These are phyloP conservation scores for Ustilaginoidea virens DNA, from an alignment of 2,329 filamentous ascomycete genomes.

Conservation along the genomic window DNA sequence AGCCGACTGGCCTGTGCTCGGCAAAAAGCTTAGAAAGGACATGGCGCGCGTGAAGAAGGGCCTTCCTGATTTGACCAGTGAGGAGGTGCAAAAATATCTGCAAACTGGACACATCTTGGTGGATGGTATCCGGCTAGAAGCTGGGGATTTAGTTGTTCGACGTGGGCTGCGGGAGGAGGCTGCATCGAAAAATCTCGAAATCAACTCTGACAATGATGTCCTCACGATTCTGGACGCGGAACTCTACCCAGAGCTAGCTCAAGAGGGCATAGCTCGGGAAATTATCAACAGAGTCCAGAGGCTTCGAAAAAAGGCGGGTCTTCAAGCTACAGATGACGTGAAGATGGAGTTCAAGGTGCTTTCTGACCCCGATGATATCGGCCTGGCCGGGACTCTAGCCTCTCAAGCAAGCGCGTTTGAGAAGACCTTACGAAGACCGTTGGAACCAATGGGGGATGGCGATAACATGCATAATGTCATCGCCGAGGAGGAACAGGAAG, in stretches of 20 bases:
- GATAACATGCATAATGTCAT: slow-evolving; percentile 33
- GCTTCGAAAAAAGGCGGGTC: slow-evolving; percentile 81
- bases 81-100: slow-evolving; percentile 69
- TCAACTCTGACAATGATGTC: slow-evolving; percentile 78
- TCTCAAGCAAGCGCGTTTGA: slow-evolving; percentile 54
- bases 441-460: slow-evolving; percentile 34
- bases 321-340: slow-evolving; percentile 85
- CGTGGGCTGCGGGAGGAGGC: slow-evolving; percentile 62
- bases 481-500: slow-evolving; percentile 69
- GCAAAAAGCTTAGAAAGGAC: slow-evolving; percentile 96
- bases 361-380: slow-evolving; percentile 62
- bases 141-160: slow-evolving; percentile 66
- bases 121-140: slow-evolving; percentile 69
- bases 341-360: slow-evolving; percentile 85
- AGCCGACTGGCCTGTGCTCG: slow-evolving; percentile 86
- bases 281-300: slow-evolving; percentile 88
- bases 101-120: slow-evolving; percentile 60
- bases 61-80: slow-evolving; percentile 60
- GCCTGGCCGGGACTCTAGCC: slow-evolving; percentile 53
- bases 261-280: slow-evolving; percentile 81
- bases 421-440: slow-evolving; percentile 60
- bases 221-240: slow-evolving; percentile 79
- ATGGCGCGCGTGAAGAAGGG: slow-evolving; percentile 84
- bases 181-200: slow-evolving; percentile 60
- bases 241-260: slow-evolving; percentile 68